Conservation (phyloP, 305 asterid genomes). For the Fraxinus angustifolia region DNA sequence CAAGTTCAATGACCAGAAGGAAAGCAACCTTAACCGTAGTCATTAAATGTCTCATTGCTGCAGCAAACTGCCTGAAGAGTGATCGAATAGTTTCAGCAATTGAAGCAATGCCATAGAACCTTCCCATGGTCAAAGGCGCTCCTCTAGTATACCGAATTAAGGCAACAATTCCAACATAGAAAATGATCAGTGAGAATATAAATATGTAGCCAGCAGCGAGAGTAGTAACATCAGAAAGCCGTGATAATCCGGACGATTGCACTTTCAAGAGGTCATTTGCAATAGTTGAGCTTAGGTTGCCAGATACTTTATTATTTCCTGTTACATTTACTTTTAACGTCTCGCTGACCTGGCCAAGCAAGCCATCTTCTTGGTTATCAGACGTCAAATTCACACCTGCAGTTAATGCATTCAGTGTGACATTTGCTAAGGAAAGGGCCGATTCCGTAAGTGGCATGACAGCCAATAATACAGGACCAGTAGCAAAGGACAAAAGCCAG, state of each 20-base stretch:
- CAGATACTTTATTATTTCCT: slow-evolving; percentile 40
- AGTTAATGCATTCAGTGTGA: slow-evolving; percentile 66
- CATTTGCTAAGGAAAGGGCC: slow-evolving; percentile 80
- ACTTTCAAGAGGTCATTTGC: slow-evolving; percentile 63
- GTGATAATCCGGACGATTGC: slow-evolving; percentile 60
- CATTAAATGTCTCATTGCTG: slow-evolving; percentile 94
- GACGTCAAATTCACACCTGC: slow-evolving; percentile 75
- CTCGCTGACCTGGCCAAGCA: slow-evolving; percentile 68
- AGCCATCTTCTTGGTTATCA: slow-evolving; percentile 48
- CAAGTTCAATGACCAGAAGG: slow-evolving; percentile 92
- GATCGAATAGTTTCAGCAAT: slow-evolving; percentile 90
- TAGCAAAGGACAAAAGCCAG: slow-evolving; percentile 77
- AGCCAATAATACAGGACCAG: slow-evolving; percentile 71
- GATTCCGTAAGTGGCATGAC: slow-evolving; percentile 80
- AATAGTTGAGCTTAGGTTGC: slow-evolving; percentile 55
- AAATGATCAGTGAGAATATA: slow-evolving; percentile 69
- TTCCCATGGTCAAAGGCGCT: slow-evolving; percentile 87
- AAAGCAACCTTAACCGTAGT: slow-evolving; percentile 96
- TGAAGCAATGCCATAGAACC: slow-evolving; percentile 92
- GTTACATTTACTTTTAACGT: slow-evolving; percentile 63
- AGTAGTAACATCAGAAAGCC: slow-evolving; percentile 90
- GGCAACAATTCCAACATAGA: slow-evolving; percentile 78
- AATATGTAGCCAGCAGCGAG: slow-evolving; percentile 94
- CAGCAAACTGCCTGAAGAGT: slow-evolving; percentile 82
- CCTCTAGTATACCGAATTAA: slow-evolving; percentile 85